phyloP scores from a whole-genome alignment of 169 alveolate genomes.

The Cryptosporidium ryanae region DNA sequence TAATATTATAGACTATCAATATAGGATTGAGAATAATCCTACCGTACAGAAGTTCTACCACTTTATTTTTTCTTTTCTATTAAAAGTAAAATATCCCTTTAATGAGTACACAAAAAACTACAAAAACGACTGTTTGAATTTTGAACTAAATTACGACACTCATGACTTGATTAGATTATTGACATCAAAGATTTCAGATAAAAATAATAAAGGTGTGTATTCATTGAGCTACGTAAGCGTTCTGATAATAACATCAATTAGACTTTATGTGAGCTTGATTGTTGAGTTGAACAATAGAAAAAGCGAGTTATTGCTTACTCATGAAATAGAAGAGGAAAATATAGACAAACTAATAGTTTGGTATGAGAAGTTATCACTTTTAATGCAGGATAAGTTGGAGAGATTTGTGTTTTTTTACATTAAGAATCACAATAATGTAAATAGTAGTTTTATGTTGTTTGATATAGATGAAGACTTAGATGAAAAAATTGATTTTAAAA shows the following conservation, averaged over 20 bases:
- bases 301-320: not conserved
- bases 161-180: conserved; percentile 2
- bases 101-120: not conserved
- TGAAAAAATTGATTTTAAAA: not conserved
- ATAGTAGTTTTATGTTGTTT: not conserved
- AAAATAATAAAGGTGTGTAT: not conserved
- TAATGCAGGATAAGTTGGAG: conserved; percentile 31
- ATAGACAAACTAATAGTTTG: conserved; percentile 4
- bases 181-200: not conserved
- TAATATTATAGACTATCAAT: conserved; percentile 24
- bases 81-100: conserved; percentile 12
- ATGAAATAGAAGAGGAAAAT: conserved; percentile 6
- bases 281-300: conserved; percentile 24
- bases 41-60: conserved; percentile 13
- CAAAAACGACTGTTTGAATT: not conserved
- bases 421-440: not conserved
- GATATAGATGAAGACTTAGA: not conserved
- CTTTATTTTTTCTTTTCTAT: conserved; percentile 19
- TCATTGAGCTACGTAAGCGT: not conserved
- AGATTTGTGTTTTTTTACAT: not conserved
- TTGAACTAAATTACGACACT: not conserved
- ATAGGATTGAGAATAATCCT: not conserved
- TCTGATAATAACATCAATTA: conserved; percentile 5
- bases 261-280: conserved; percentile 5
- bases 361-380: conserved; percentile 17